Evolutionary conservation across 345 rosid genomes (phyloP), one percentile per base, ranked within the genome.

Genomic region (Lepidium sativum): DNA sequence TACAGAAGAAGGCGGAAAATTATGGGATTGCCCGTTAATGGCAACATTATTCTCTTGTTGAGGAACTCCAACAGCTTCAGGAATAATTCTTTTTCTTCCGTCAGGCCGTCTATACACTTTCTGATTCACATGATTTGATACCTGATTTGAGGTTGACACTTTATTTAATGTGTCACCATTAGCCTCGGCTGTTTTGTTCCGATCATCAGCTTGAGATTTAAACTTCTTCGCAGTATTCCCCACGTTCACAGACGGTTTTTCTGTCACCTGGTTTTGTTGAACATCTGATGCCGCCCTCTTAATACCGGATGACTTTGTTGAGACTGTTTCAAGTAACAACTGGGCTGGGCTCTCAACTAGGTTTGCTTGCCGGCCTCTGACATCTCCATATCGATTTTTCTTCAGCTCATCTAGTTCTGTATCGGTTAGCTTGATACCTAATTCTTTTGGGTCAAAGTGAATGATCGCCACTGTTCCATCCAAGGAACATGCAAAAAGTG

Each of bases 41-140:
- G 38, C 11, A 9, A 74, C 68, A 18, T 59, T 73, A 48, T 71
- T 82, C 59, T 82, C 89, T 77, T 72, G 85, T 61, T 84, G 89
- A 65, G 65, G 70, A n/a, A 86, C 83, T 49, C 99, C 99, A 2
- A 94, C 91, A 3, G 99, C 92, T 84, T 94, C 99, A 34, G 99
- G 97, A 75, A 94, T 94, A 56, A 94, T 94, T 80, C 99, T 80
- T 81, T 90, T 94, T 79, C 97, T 86, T 14, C 99, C 99, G 72
- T 95, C 97, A 72, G 99, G 87, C 21, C 97, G 87, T 67, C 96
- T 78, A 43, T 95, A 91, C 74, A 91, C 97, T 79, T 84, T 85
- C 61, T 95, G 96, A 75, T 85, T 94, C 64, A 94, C 97, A 41
- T 92, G 96, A 78, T 85, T 88, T 29, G 91, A 82, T 60, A 80